Conservation (phyloP, 1,284 basidiomycete species). For the Ganoderma boninense region DNA sequence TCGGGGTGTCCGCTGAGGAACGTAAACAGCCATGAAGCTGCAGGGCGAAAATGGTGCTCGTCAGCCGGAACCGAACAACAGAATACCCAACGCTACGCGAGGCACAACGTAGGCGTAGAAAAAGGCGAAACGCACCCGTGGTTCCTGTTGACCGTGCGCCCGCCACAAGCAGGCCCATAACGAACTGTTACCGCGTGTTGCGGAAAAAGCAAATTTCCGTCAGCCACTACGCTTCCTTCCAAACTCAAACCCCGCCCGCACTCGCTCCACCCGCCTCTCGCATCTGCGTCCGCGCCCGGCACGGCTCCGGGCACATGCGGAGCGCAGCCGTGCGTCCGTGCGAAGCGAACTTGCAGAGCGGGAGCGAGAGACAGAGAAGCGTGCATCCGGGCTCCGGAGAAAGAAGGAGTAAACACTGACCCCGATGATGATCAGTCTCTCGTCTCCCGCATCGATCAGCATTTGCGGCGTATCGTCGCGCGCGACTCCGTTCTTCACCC, state of each 20-base stretch:
- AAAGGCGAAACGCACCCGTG: conserved; percentile 52
- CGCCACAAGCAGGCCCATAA: conserved; percentile 79
- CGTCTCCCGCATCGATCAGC: conserved; percentile 72
- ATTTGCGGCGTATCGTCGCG: conserved; percentile 75
- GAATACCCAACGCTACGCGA: background rate
- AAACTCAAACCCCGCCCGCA: background rate
- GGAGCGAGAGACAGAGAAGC: conserved; percentile 1
- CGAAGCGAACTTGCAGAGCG: conserved; percentile 18
- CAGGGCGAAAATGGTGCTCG: background rate
- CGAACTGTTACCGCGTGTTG: conserved; percentile 58
- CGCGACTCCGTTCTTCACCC: conserved; percentile 61
- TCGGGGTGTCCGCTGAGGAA: conserved; percentile 70
- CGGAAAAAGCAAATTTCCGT: conserved; percentile 21
- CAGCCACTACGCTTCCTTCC: conserved; percentile 18
- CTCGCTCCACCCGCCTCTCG: background rate
- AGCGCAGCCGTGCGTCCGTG: background rate
- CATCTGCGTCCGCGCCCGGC: background rate
- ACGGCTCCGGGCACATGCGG: conserved; percentile 5
- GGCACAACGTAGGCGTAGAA: background rate
- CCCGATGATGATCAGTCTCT: conserved; percentile 70
- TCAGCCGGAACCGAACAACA: conserved; percentile 22
- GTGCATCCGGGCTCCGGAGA: conserved; percentile 14
- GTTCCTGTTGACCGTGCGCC: conserved; percentile 80
- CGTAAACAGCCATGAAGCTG: conserved; percentile 75
- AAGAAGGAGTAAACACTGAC: conserved; percentile 50